These are phyloP conservation scores for Diplodia corticola DNA, from an alignment of 2,329 filamentous ascomycete species.

Conservation along the genomic window DNA sequence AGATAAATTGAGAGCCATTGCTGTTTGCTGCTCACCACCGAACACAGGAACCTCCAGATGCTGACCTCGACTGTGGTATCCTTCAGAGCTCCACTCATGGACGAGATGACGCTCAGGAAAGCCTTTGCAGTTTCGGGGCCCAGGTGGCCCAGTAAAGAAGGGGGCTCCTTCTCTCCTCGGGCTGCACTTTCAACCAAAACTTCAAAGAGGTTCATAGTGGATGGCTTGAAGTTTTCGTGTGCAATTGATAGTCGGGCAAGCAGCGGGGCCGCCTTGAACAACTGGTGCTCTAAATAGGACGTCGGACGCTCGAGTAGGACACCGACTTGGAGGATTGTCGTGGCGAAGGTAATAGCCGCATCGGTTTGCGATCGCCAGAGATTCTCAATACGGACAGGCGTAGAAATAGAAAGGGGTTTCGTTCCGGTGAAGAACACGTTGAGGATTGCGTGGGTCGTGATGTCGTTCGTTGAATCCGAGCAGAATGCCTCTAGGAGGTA, in stretches of 20 bases:
- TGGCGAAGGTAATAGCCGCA: slow-evolving; percentile 65
- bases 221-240: slow-evolving; percentile 64
- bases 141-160: slow-evolving; percentile 90
- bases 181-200: slow-evolving; percentile 71
- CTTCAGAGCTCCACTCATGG: slow-evolving; percentile 73
- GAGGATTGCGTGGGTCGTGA: slow-evolving; percentile 76
- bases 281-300: slow-evolving; percentile 69
- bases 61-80: slow-evolving; percentile 64
- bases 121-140: slow-evolving; percentile 79
- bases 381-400: slow-evolving; percentile 41
- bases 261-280: slow-evolving; percentile 78
- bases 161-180: slow-evolving; percentile 66
- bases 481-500: slow-evolving; percentile 78
- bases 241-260: slow-evolving; percentile 74
- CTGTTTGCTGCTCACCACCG: slow-evolving; percentile 83
- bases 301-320: slow-evolving; percentile 63
- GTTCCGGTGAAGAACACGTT: slow-evolving; percentile 63
- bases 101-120: slow-evolving; percentile 76
- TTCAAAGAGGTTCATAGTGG: slow-evolving; percentile 69
- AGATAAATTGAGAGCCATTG: slow-evolving; percentile 96
- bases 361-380: slow-evolving; percentile 62
- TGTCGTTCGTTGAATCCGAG: slow-evolving; percentile 65
- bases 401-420: slow-evolving; percentile 41
- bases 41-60: slow-evolving; percentile 84
- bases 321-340: slow-evolving; percentile 69